Evolutionary conservation across 768 basidiomycete genomes (phyloP), one percentile per base, ranked within the genome.

Genomic region (Butyriboletus loyo): DNA sequence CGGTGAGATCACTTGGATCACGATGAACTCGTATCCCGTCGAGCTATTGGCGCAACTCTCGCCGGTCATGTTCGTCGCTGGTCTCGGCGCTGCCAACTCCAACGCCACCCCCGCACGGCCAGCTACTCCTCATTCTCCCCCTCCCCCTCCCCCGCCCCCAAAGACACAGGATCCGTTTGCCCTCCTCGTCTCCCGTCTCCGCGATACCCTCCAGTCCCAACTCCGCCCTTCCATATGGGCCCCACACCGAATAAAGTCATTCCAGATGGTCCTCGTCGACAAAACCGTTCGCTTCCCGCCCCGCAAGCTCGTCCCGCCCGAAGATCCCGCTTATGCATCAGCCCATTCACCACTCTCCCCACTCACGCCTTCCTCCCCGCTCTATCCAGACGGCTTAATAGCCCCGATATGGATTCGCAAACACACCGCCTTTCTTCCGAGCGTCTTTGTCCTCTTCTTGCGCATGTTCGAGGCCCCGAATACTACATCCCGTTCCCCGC

Each of bases 391-490:
- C 65, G 97, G 97, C 0, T 73, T 99, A 49, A 92, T 99, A 48
- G 93, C 97, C 3, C 97, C 97, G 1, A 92, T 98, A 66, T 99
- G 97, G 97, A 85, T 98, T 31, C 81, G 94, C 39, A 99, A 98
- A 70, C 97, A 99, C 64, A 90, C 90, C 0, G 84, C 90, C 1
- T 84, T 97, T 30, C 72, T 98, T 0, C 97, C 97, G 0, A 87
- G 91, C 22, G 95, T 98, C 0, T 96, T 98, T 68, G 89, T 98
- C 9, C 77, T 97, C 54, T 97, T 98, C 67, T 72, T 90, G 50
- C 83, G 90, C 50, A 76, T 98, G 54, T 93, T 77, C 63, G 95
- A 98, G 66, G 73, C 73, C 21, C 77, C 80, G 1, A 68, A 69
- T 11, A 59, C 70, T n/a, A 63, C 73, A 7, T 66, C 77, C 1